These are phyloP conservation scores for Striga asiatica DNA, from an alignment of 257 asterid species.

Conservation along the genomic window DNA sequence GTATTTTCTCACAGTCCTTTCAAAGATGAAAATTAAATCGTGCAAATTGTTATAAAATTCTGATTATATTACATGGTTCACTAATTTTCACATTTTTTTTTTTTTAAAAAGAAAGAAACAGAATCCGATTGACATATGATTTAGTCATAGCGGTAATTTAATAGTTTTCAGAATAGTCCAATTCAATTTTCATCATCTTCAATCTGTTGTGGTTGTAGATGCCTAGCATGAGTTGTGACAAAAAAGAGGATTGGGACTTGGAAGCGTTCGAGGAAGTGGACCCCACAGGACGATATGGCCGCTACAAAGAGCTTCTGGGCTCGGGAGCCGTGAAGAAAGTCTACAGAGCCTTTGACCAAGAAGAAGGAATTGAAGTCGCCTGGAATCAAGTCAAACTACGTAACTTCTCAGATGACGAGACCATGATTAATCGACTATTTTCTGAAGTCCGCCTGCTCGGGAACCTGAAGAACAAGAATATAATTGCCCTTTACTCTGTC, in stretches of 20 bases:
- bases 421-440: constrained; percentile 39
- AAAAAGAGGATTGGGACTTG: constrained; percentile 26
- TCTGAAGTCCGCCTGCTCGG: constrained; percentile 53
- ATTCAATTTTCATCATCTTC: no score
- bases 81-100: no score
- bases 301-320: constrained; percentile 59
- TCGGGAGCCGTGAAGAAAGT: constrained; percentile 64
- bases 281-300: constrained; percentile 57
- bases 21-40: no score
- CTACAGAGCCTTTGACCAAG: constrained; percentile 71
- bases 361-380: constrained; percentile 81
- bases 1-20: no score
- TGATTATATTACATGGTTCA: no score
- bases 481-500: constrained; percentile 44
- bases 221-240: constrained; percentile 21
- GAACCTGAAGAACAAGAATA: constrained; percentile 34
- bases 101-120: no score
- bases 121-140: no score
- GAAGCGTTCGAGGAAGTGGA: constrained; percentile 60
- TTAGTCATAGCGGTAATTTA: no score
- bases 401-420: constrained; percentile 35
- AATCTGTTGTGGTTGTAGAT: constrained; percentile 9
- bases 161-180: no score
- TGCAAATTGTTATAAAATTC: no score
- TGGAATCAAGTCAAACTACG: constrained; percentile 70